A percentile compares a stretch with the other conserved stretches of the same genome.
These are phyloP conservation scores for Psilocybe tampanensis DNA, from an alignment of 768 basidiomycete species.

Conservation along the genomic window DNA sequence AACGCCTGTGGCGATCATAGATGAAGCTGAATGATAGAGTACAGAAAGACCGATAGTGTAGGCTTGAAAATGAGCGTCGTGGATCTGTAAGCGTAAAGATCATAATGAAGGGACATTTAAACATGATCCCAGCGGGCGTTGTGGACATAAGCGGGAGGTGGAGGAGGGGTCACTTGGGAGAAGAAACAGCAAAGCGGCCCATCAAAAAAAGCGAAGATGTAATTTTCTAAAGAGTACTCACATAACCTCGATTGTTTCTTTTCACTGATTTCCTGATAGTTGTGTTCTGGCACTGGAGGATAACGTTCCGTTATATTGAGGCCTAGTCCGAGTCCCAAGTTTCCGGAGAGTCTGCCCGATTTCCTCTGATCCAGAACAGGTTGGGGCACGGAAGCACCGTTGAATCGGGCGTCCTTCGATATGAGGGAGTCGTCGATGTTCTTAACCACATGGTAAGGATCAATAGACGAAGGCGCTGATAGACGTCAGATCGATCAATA, in stretches of 20 bases:
- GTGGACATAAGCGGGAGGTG: conserved; percentile 7
- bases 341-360: conserved; percentile 4
- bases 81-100: not conserved
- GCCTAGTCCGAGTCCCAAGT: conserved; percentile 1
- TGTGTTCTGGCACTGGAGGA: not conserved
- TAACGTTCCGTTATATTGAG: conserved; percentile 2
- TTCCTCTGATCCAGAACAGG: conserved; percentile 9
- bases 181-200: not conserved
- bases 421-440: conserved; percentile 27
- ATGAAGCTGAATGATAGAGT: too few relatives aligned
- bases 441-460: conserved; percentile 27
- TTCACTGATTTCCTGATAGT: not conserved
- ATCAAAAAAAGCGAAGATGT: not conserved
- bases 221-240: not conserved
- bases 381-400: conserved; percentile 14
- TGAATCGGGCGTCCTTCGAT: conserved; percentile 22
- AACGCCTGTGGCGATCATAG: too few relatives aligned
- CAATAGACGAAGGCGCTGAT: conserved; percentile 12
- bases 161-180: conserved; percentile 11
- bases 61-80: not conserved
- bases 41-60: too few relatives aligned
- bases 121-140: conserved; percentile 9
- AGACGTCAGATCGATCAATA: too few relatives aligned
- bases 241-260: not conserved
- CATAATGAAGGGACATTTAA: not conserved